Percentiles rank a stretch among this genome's conserved stretches.
Conservation (phyloP, 108 stramenopile genomes). For the Thalassiosira profunda region DNA sequence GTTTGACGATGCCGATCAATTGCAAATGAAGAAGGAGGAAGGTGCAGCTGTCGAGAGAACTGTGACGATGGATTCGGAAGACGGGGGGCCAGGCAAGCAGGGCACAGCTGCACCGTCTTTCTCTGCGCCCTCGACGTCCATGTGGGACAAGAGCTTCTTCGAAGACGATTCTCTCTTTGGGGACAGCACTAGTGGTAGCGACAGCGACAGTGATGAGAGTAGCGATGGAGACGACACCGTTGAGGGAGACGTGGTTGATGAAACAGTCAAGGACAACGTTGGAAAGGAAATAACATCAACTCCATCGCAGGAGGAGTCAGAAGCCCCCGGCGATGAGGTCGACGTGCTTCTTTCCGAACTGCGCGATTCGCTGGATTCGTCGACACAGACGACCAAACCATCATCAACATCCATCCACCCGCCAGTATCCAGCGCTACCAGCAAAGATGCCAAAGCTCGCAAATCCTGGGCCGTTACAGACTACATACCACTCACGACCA, state of each 20-base stretch:
- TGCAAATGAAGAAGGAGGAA: neutral
- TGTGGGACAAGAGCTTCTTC: constrained; percentile 65
- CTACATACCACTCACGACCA: constrained; percentile 53
- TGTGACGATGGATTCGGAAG: neutral
- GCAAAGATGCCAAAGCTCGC: constrained; percentile 36
- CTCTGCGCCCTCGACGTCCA: neutral
- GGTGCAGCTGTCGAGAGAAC: neutral
- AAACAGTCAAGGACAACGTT: constrained; percentile 3
- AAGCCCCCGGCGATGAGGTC: constrained; percentile 45
- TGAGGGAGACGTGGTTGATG: constrained; percentile 25
- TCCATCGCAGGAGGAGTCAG: neutral
- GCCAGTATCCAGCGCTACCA: constrained; percentile 12
- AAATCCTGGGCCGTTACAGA: constrained; percentile 89
- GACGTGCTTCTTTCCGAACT: constrained; percentile 69
- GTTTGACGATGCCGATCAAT: constrained; percentile 39
- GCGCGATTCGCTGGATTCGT: constrained; percentile 14
- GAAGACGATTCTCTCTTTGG: constrained; percentile 92
- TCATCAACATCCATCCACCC: constrained; percentile 43
- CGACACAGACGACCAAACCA: constrained; percentile 16
- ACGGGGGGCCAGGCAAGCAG: neutral
- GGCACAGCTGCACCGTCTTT: neutral
- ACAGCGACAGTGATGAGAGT: constrained; percentile 39
- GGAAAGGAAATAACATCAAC: constrained; percentile 16
- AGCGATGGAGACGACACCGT: constrained; percentile 16
- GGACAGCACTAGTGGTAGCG: constrained; percentile 47